phyloP scores from a whole-genome alignment of 768 basidiomycete species.

The Chalciporus chontae region DNA sequence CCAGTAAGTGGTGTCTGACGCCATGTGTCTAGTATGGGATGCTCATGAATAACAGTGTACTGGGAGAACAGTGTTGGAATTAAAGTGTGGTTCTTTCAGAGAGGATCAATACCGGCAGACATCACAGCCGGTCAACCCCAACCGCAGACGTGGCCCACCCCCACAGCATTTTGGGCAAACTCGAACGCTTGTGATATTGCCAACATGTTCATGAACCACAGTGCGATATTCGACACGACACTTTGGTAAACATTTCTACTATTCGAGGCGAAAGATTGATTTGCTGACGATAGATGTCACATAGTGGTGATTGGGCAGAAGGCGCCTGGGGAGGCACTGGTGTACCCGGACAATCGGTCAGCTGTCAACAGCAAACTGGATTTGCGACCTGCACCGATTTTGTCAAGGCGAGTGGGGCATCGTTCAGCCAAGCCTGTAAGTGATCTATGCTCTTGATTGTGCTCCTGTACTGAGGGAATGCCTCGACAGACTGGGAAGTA shows the following conservation, averaged over 20 bases:
- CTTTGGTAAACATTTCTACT: conserved; percentile 51
- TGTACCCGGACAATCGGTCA: conserved; percentile 80
- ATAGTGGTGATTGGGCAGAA: conserved; percentile 87
- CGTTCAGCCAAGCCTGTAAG: conserved; percentile 78
- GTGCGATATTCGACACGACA: conserved; percentile 82
- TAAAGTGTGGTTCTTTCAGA: conserved; percentile 77
- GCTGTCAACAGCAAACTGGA: conserved; percentile 82
- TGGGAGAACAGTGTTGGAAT: conserved; percentile 65
- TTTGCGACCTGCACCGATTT: conserved; percentile 77
- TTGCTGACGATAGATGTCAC: conserved; percentile 5
- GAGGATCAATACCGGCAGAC: conserved; percentile 71
- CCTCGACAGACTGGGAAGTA: conserved; percentile 73
- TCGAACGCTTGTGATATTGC: conserved; percentile 71
- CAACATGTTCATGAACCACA: conserved; percentile 74
- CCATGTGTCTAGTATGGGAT: not conserved
- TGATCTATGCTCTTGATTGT: conserved; percentile 17
- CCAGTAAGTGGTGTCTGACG: conserved; percentile 53
- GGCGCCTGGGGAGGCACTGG: conserved; percentile 70
- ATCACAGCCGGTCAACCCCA: conserved; percentile 69
- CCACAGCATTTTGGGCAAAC: conserved; percentile 74
- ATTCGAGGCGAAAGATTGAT: not conserved
- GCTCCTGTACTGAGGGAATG: conserved; percentile 1
- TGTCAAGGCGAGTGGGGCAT: conserved; percentile 65
- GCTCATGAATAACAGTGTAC: conserved; percentile 12
- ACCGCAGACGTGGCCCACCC: conserved; percentile 72